Percentiles rank a stretch among this genome's conserved stretches.
Evolutionary conservation across 2,329 filamentous ascomycete genomes (phyloP).

Genomic region (Annulohypoxylon truncatum): DNA sequence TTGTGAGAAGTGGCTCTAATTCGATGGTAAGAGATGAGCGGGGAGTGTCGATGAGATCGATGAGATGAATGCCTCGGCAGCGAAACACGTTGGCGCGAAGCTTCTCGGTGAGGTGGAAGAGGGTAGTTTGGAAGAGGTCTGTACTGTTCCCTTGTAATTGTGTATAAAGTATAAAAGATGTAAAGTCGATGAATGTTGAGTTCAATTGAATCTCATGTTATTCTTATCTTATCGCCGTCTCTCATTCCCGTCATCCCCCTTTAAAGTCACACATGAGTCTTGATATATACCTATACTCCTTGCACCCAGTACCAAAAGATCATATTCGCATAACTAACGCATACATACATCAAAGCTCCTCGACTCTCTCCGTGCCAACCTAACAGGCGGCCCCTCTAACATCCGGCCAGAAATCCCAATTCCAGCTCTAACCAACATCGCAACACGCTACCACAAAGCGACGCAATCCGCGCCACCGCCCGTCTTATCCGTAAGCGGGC

Average conservation of each 20-base stretch:
- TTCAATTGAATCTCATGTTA: slow-evolving; percentile 12
- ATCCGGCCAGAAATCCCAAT: slow-evolving; percentile 52
- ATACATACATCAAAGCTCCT: slow-evolving; percentile 39
- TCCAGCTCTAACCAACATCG: slow-evolving; percentile 59
- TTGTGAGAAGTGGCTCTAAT: not conserved
- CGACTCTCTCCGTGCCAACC: slow-evolving; percentile 32
- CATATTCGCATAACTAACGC: slow-evolving; percentile 17
- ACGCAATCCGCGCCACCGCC: slow-evolving; percentile 58
- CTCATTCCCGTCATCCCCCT: not conserved
- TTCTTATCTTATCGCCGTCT: slow-evolving; percentile 48
- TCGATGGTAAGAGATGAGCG: slow-evolving; percentile 1
- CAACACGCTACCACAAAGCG: slow-evolving; percentile 59
- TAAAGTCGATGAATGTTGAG: slow-evolving; percentile 1
- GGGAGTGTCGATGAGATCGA: not conserved
- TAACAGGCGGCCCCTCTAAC: slow-evolving; percentile 24
- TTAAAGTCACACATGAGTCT: slow-evolving; percentile 12
- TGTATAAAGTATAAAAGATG: slow-evolving; percentile 13
- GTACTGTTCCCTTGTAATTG: slow-evolving; percentile 28
- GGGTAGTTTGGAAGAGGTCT: slow-evolving; percentile 69
- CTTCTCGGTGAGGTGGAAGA: slow-evolving; percentile 68
- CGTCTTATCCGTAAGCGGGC: slow-evolving; percentile 62
- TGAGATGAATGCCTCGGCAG: slow-evolving; percentile 52
- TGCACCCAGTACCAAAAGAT: not conserved
- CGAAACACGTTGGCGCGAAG: slow-evolving; percentile 59
- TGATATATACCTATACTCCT: slow-evolving; percentile 8